Evolutionary conservation across 345 rosid genomes (phyloP).

Genomic region (Raphanus raphanistrum): DNA sequence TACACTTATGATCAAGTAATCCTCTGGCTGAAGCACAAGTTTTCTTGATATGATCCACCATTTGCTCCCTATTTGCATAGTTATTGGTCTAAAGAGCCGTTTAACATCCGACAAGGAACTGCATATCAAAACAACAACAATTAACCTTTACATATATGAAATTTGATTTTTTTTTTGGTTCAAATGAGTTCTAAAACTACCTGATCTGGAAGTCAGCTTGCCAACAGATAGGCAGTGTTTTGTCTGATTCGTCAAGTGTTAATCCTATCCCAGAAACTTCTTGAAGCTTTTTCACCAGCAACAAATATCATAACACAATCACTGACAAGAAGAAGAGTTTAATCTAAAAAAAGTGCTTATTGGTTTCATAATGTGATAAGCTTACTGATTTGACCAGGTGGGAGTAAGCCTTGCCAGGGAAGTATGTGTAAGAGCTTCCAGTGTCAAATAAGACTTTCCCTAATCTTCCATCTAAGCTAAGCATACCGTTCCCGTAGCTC

Average conservation of each 20-base stretch:
- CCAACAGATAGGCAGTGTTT: conserved; percentile 83
- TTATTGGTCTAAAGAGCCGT: conserved; percentile 71
- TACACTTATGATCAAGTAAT: conserved; percentile 79
- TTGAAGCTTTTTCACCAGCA: conserved; percentile 52
- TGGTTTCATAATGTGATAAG: conserved; percentile 10
- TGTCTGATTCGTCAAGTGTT: conserved; percentile 58
- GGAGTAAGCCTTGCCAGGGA: conserved; percentile 66
- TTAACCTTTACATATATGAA: neutral
- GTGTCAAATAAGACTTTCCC: conserved; percentile 65
- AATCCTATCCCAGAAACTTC: conserved; percentile 51
- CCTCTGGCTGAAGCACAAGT: conserved; percentile 71
- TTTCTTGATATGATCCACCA: conserved; percentile 79
- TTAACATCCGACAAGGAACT: conserved; percentile 65
- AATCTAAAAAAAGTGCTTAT: neutral
- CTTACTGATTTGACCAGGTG: conserved; percentile 73
- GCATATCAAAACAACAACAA: conserved; percentile 32
- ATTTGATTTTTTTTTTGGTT: conserved; percentile 5
- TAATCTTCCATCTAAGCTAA: conserved; percentile 54
- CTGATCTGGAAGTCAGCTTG: conserved; percentile 53
- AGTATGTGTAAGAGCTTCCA: conserved; percentile 94
- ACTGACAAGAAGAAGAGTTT: conserved; percentile 17
- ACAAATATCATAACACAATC: neutral
- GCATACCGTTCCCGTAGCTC: conserved; percentile 58
- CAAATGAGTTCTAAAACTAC: conserved; percentile 37
- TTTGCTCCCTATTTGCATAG: conserved; percentile 79